phyloP scores from a whole-genome alignment of 495 filamentous ascomycete species.

The Lasiosphaeriaceae sp. region DNA sequence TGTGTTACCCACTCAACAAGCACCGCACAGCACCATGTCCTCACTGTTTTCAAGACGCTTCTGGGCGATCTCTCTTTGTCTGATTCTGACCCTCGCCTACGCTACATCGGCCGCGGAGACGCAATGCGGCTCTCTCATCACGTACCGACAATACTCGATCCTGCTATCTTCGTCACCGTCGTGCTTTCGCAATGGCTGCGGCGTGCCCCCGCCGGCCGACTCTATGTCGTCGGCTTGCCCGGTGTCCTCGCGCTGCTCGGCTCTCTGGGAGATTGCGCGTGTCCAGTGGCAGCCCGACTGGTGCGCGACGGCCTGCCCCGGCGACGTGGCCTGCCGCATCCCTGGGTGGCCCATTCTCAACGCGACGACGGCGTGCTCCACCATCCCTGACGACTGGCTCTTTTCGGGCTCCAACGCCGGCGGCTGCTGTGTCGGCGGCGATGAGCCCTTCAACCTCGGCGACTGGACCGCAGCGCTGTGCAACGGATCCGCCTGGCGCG shows the following conservation, averaged over 20 bases:
- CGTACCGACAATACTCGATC: slow-evolving; percentile 3
- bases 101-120: background rate
- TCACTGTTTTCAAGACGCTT: too few relatives aligned
- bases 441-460: slow-evolving; percentile 5
- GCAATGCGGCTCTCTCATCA: slow-evolving; percentile 6
- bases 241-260: background rate
- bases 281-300: background rate
- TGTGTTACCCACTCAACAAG: too few relatives aligned
- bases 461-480: slow-evolving; percentile 2
- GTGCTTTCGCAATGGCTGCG: slow-evolving; percentile 3
- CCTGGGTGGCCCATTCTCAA: slow-evolving; percentile 7
- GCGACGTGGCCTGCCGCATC: slow-evolving; percentile 4
- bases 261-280: slow-evolving; percentile 3
- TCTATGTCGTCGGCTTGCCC: slow-evolving; percentile 6
- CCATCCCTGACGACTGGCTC: slow-evolving; percentile 2
- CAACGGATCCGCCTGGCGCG: slow-evolving; percentile 7
- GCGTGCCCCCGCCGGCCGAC: background rate
- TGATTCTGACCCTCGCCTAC: background rate
- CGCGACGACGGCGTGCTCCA: background rate
- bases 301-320: background rate
- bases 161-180: background rate
- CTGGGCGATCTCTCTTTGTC: background rate
- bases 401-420: slow-evolving; percentile 5
- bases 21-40: too few relatives aligned
- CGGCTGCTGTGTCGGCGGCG: background rate